Evolutionary conservation across 768 basidiomycete genomes (phyloP).

Genomic region (Mycena epipterygia): DNA sequence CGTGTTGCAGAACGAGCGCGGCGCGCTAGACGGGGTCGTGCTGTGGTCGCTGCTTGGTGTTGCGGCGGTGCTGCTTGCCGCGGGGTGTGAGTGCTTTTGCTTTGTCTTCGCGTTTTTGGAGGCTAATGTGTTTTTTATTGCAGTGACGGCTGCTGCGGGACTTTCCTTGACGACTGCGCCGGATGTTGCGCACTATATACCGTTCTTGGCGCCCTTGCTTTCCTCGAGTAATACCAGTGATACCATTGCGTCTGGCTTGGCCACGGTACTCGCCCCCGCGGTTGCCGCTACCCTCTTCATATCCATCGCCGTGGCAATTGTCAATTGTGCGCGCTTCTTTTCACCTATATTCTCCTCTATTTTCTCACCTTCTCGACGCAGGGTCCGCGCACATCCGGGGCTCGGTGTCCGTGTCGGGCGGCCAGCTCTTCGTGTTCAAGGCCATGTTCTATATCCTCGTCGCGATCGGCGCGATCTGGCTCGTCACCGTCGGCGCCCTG

Average conservation of each 20-base stretch:
- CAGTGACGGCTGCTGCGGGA: conserved; percentile 81
- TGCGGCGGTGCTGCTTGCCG: conserved; percentile 64
- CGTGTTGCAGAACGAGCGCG: conserved; percentile 74
- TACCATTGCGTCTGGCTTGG: conserved; percentile 71
- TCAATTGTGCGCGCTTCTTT: conserved; percentile 64
- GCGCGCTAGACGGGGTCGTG: conserved; percentile 56
- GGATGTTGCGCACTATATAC: conserved; percentile 77
- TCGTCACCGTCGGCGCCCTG: conserved; percentile 76
- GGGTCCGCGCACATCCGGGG: conserved; percentile 69
- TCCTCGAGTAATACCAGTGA: conserved; percentile 57
- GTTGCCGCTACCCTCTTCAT: conserved; percentile 73
- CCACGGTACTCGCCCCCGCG: conserved; percentile 77
- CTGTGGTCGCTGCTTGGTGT: conserved; percentile 72
- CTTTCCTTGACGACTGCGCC: conserved; percentile 79
- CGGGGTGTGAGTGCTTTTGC: conserved; percentile 65
- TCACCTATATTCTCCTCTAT: not conserved
- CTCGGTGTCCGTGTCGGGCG: conserved; percentile 72
- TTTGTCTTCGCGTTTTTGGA: conserved; percentile 8
- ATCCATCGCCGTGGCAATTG: conserved; percentile 60
- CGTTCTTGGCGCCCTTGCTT: conserved; percentile 71
- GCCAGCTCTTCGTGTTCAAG: conserved; percentile 72
- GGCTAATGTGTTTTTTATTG: conserved; percentile 21
- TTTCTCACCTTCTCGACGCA: conserved; percentile 39
- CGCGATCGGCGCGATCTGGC: conserved; percentile 68
- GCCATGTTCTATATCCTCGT: conserved; percentile 73